Percentiles rank a stretch among this genome's conserved stretches.
Evolutionary conservation across 2,329 filamentous ascomycete species (phyloP).

Genomic region (Paecilomyces niveus): DNA sequence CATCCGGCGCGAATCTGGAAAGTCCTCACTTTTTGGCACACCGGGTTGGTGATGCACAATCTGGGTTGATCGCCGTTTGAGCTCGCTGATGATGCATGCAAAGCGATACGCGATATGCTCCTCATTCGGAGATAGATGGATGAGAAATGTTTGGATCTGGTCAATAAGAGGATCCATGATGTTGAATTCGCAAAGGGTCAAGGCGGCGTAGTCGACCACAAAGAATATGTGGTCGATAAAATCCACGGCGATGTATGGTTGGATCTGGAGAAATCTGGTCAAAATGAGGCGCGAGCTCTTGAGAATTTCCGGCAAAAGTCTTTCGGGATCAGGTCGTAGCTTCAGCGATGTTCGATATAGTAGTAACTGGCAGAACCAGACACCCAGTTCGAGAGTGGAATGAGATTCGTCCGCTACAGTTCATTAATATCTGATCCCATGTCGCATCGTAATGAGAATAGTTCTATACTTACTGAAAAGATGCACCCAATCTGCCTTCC

Average conservation of each 20-base stretch:
- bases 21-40: background rate
- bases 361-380: constrained; percentile 30
- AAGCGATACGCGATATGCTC: constrained; percentile 27
- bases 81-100: constrained; percentile 23
- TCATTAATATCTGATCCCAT: background rate
- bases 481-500: constrained; percentile 2
- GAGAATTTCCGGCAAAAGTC: constrained; percentile 20
- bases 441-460: background rate
- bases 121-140: constrained; percentile 24
- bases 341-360: constrained; percentile 23
- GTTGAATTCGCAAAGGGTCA: constrained; percentile 29
- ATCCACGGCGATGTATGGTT: constrained; percentile 18
- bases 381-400: constrained; percentile 25
- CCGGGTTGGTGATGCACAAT: background rate
- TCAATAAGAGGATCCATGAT: constrained; percentile 24
- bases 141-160: constrained; percentile 24
- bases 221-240: constrained; percentile 26
- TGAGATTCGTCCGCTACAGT: constrained; percentile 17
- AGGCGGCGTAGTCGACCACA: constrained; percentile 26
- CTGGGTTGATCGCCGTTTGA: constrained; percentile 16
- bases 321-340: constrained; percentile 18
- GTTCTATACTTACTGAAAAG: constrained; percentile 2
- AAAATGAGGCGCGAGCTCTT: constrained; percentile 23
- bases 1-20: background rate
- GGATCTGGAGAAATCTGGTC: constrained; percentile 21